phyloP scores from a whole-genome alignment of 257 asterid species.

The Scutellaria baicalensis region DNA sequence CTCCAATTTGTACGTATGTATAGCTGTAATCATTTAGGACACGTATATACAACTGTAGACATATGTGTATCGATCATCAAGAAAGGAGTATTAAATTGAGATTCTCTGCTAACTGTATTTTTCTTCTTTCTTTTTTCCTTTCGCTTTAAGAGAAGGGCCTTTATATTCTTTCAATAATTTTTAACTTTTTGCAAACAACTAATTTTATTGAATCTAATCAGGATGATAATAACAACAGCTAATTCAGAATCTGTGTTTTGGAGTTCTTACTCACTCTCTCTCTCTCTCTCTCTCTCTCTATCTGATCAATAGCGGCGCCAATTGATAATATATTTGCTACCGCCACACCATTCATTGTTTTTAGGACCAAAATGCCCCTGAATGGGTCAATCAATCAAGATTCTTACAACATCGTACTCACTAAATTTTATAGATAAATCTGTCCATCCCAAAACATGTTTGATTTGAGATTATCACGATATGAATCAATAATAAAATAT shows the following conservation, averaged over 20 bases:
- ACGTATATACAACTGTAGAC: conserved; percentile 30
- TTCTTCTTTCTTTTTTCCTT: neutral
- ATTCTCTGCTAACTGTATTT: conserved; percentile 26
- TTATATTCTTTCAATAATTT: conserved; percentile 19
- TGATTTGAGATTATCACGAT: too few relatives aligned
- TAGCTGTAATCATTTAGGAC: conserved; percentile 37
- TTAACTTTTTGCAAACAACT: conserved; percentile 11
- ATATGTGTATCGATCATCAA: conserved; percentile 18
- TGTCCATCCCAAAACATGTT: too few relatives aligned
- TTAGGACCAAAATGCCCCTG: neutral
- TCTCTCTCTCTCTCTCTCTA: neutral
- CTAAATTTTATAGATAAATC: too few relatives aligned
- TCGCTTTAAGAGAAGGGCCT: conserved; percentile 10
- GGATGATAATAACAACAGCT: neutral
- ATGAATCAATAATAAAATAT: too few relatives aligned
- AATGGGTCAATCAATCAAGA: neutral
- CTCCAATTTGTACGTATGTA: conserved; percentile 23
- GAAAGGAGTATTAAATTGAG: conserved; percentile 14
- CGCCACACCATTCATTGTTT: conserved; percentile 5
- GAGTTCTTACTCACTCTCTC: neutral
- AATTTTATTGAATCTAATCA: neutral
- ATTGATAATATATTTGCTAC: conserved; percentile 10
- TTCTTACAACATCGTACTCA: neutral
- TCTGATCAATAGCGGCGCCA: conserved; percentile 11
- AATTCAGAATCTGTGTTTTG: conserved; percentile 15